Base-by-base conservation (phyloP, 306 rosid genomes). In the Cicer arietinum region DNA sequence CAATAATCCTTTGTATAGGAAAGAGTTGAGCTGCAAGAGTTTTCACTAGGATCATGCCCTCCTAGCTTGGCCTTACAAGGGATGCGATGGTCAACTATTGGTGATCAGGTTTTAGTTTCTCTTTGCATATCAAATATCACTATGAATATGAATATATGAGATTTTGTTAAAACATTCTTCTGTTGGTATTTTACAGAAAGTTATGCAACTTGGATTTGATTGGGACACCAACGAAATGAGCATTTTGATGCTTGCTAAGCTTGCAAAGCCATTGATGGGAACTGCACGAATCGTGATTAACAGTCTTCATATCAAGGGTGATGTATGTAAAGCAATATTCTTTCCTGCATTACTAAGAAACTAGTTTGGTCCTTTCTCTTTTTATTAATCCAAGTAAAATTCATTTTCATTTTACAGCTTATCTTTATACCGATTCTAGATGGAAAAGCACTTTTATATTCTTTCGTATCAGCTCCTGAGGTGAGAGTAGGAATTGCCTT, bases 171-270 rank as follows among this genome's bases (percentile, higher is more conserved):
- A 52, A 53, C 72, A 48, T 77, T 44, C 42, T 87, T 11, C 42
- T 87, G 13, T 81, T 51, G 76, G 63, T 54, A 43, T 82, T 77
- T 83, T 53, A 59, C 92, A 95, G 99, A 65, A 82, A 82, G 68
- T 92, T 74, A 81, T 95, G 89, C 94, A 82, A 73, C 72, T 95
- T 64, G 91, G 94, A 51, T 86, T 95, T 67, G 98, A 95, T 84
- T 95, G 99, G 99, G 96, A 95, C 78, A 89, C 99, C 77, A 84
- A 82, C 68, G 99, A 92, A 67, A 89, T 95, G 92, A 92, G 98
- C 72, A 86, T 92, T 84, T 72, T 95, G 84, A 46, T 95, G 83
- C 97, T 79, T 57, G 99, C 97, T 7, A 95, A 92, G 86, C 91
- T 95, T 78, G 93, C 90, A 30, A 91, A 80, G 82, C 98, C 98